A percentile compares a stretch with the other conserved stretches of the same genome.
Evolutionary conservation across 805 yeast species (phyloP).

Genomic region (Clavispora vitiphila): DNA sequence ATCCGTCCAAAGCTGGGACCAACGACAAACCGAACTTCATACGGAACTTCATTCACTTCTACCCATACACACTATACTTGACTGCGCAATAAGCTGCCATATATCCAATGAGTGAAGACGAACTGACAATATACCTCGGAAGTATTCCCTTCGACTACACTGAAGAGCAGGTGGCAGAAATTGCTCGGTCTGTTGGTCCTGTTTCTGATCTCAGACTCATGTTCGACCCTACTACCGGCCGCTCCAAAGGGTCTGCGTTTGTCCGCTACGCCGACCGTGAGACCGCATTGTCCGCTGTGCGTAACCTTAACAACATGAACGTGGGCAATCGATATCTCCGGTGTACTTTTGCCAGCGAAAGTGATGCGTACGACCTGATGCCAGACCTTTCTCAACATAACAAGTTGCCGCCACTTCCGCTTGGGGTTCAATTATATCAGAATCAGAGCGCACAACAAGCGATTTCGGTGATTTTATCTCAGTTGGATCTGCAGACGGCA

Average conservation of each 20-base stretch:
- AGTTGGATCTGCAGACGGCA: constrained; percentile 45
- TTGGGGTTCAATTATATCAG: constrained; percentile 37
- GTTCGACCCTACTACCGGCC: constrained; percentile 85
- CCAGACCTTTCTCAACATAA: constrained; percentile 19
- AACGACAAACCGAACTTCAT: no score
- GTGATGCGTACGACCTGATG: constrained; percentile 14
- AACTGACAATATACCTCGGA: constrained; percentile 59
- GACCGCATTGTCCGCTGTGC: constrained; percentile 85
- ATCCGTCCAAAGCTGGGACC: no score
- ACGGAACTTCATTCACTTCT: not conserved
- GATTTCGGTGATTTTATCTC: constrained; percentile 39
- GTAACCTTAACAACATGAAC: constrained; percentile 76
- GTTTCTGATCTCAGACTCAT: constrained; percentile 68
- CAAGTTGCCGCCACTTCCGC: constrained; percentile 35
- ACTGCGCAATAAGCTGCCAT: no score
- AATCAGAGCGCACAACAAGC: constrained; percentile 36
- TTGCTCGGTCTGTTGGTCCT: constrained; percentile 86
- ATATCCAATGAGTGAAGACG: constrained; percentile 6
- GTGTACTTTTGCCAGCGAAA: constrained; percentile 68
- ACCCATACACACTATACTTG: not conserved
- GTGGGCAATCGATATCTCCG: constrained; percentile 68
- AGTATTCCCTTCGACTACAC: constrained; percentile 91
- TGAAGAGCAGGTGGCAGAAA: constrained; percentile 85
- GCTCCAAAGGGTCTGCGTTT: constrained; percentile 86
- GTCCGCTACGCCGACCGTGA: constrained; percentile 78